These are phyloP conservation scores for Rhizopus delemar DNA, from an alignment of 371 early-diverging fungal genomes.

Conservation along the genomic window DNA sequence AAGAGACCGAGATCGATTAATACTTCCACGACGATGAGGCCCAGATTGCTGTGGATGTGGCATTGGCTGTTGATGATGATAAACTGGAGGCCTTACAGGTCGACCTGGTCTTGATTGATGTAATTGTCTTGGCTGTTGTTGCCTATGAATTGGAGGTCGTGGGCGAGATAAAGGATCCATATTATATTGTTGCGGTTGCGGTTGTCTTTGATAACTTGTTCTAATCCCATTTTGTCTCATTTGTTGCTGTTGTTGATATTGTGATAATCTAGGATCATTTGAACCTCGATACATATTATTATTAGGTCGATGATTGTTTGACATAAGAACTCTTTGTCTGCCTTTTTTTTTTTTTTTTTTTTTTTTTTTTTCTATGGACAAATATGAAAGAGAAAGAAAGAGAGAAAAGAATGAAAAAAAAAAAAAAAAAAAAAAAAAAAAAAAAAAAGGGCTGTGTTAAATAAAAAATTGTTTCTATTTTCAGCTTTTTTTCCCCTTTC, in stretches of 20 bases:
- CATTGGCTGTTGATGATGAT: neutral
- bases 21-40: slow-evolving; percentile 28
- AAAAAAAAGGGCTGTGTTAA: slow-evolving; percentile 5
- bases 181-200: slow-evolving; percentile 12
- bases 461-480: slow-evolving; percentile 29
- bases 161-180: slow-evolving; percentile 18
- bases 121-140: slow-evolving; percentile 2
- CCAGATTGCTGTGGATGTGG: slow-evolving; percentile 4
- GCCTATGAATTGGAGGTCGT: slow-evolving; percentile 18
- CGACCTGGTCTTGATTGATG: neutral
- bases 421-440: slow-evolving; percentile 7
- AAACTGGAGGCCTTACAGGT: slow-evolving; percentile 10
- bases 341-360: too few relatives aligned
- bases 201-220: neutral
- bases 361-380: slow-evolving; percentile 7
- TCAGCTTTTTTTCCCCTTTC: slow-evolving; percentile 12
- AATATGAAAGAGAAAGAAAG: slow-evolving; percentile 15
- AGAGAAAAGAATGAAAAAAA: slow-evolving; percentile 5
- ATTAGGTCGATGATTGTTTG: slow-evolving; percentile 24
- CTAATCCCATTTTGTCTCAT: slow-evolving; percentile 6
- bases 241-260: slow-evolving; percentile 10
- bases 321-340: slow-evolving; percentile 4
- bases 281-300: slow-evolving; percentile 11
- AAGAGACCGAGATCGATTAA: slow-evolving; percentile 40
- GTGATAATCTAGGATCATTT: slow-evolving; percentile 22